Evolutionary conservation across 2,329 filamentous ascomycete species (phyloP).

Genomic region (Penicillium sp.): DNA sequence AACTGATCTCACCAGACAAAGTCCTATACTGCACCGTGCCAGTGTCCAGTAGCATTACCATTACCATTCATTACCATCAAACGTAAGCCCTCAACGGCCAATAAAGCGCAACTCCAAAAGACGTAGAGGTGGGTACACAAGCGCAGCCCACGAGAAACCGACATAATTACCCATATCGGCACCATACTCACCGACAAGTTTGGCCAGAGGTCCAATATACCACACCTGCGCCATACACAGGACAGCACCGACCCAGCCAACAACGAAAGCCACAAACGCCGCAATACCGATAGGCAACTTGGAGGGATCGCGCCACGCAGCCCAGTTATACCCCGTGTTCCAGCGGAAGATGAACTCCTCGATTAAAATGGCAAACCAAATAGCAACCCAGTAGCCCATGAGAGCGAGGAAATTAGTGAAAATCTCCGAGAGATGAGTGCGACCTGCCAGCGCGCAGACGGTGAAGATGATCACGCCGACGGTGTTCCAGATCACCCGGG

Average conservation of each 20-base stretch:
- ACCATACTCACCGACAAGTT: conserved; percentile 62
- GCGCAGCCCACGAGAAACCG: conserved; percentile 63
- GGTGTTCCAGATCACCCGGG: conserved; percentile 70
- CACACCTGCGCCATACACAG: conserved; percentile 73
- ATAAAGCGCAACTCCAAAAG: conserved; percentile 58
- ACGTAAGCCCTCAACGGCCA: conserved; percentile 46
- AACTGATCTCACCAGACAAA: conserved; percentile 1
- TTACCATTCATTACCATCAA: background rate
- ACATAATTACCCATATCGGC: conserved; percentile 68
- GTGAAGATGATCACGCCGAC: conserved; percentile 67
- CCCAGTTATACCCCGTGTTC: conserved; percentile 63
- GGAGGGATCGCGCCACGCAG: conserved; percentile 63
- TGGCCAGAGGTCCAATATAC: conserved; percentile 69
- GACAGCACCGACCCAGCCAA: conserved; percentile 70
- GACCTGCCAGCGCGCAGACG: conserved; percentile 68
- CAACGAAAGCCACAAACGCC: conserved; percentile 64
- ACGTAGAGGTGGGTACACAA: conserved; percentile 63
- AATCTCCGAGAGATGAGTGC: conserved; percentile 65
- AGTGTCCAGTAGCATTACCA: background rate
- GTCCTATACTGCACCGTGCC: background rate
- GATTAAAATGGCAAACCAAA: conserved; percentile 67
- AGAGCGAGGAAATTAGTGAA: conserved; percentile 73
- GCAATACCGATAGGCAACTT: conserved; percentile 68
- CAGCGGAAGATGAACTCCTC: conserved; percentile 67
- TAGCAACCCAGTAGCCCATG: conserved; percentile 73